phyloP scores from a whole-genome alignment of 2,329 filamentous ascomycete species.

The Calonectria hawksworthii region DNA sequence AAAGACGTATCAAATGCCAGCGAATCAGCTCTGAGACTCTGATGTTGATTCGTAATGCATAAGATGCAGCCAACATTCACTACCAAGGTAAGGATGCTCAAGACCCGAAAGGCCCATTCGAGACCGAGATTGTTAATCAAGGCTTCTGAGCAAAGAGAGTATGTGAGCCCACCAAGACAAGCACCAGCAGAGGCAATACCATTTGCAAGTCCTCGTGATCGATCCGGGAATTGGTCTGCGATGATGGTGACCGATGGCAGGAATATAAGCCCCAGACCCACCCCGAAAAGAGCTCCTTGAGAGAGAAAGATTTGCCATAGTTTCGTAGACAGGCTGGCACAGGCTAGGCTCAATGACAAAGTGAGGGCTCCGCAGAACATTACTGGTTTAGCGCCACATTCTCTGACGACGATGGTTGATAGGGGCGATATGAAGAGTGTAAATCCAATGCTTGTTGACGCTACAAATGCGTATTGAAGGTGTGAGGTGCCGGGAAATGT shows the following conservation, averaged over 20 bases:
- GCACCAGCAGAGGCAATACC: slow-evolving; percentile 77
- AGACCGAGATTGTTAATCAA: slow-evolving; percentile 76
- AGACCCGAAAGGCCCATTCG: slow-evolving; percentile 75
- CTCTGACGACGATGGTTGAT: slow-evolving; percentile 72
- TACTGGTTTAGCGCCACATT: slow-evolving; percentile 73
- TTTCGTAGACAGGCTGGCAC: slow-evolving; percentile 75
- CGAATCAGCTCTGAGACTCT: slow-evolving; percentile 75
- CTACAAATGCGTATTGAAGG: slow-evolving; percentile 82
- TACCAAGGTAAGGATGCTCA: slow-evolving; percentile 73
- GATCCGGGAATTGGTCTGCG: slow-evolving; percentile 81
- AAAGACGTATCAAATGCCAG: slow-evolving; percentile 75
- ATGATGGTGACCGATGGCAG: slow-evolving; percentile 76
- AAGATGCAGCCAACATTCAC: slow-evolving; percentile 75
- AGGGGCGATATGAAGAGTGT: slow-evolving; percentile 79
- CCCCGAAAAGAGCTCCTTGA: slow-evolving; percentile 82
- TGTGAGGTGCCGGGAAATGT: slow-evolving; percentile 73
- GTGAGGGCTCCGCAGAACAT: slow-evolving; percentile 76
- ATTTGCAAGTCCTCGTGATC: slow-evolving; percentile 75
- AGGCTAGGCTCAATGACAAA: slow-evolving; percentile 75
- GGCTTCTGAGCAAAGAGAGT: slow-evolving; percentile 75
- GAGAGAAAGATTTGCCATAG: slow-evolving; percentile 84
- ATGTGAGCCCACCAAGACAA: slow-evolving; percentile 79
- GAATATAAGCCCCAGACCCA: slow-evolving; percentile 83
- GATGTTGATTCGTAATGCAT: slow-evolving; percentile 79
- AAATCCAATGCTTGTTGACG: slow-evolving; percentile 55